Evolutionary conservation across 176 grass and related monocot species (phyloP), one percentile per base, ranked within the genome.

Genomic region (Musa itinerans): DNA sequence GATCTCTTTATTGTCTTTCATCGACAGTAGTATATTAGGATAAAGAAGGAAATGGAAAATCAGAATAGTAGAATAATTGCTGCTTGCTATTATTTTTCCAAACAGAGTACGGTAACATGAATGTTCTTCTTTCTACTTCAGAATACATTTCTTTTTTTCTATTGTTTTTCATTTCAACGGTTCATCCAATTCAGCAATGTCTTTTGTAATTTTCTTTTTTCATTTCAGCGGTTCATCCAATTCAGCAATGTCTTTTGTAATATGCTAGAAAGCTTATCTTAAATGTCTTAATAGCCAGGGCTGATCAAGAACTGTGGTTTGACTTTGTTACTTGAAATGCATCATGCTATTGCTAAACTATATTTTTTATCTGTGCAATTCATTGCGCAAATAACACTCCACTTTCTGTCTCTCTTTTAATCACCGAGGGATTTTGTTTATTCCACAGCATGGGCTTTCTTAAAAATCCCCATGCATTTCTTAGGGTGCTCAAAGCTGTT

Each of bases 401-500:
- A 6, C 16, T 68, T 34, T 11, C 14, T 34, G 34, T 23, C 15
- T 34, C 15, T 68, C 26, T 67, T 13, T 16, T 34, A 5, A 50
- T 55, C 10, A 15, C 3, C 1, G 11, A 55, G 1, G 14, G 26
- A 15, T 13, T 27, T 56, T 57, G 9, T 74, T 54, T 56, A 74
- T 74, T 74, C 24, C 27, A 23, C 82, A 97, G 90, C 84, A 97
- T 97, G 94, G 94, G 94, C 11, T 97, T 93, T 78, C 86, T 93
- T 85, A 87, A 72, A 85, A 97, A 97, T 64, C 90, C 90, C 65
- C 78, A 87, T 81, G 83, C 88, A 76, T 90, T 97, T 75, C 49
- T 97, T 43, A 83, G 71, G 78, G 88, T 91, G 43, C 75, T 97
- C 73, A 82, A 93, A 86, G 74, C 58, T 82, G 86, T 79, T 52